phyloP scores from a whole-genome alignment of 106 monocot species.

The Posidonia australis region DNA sequence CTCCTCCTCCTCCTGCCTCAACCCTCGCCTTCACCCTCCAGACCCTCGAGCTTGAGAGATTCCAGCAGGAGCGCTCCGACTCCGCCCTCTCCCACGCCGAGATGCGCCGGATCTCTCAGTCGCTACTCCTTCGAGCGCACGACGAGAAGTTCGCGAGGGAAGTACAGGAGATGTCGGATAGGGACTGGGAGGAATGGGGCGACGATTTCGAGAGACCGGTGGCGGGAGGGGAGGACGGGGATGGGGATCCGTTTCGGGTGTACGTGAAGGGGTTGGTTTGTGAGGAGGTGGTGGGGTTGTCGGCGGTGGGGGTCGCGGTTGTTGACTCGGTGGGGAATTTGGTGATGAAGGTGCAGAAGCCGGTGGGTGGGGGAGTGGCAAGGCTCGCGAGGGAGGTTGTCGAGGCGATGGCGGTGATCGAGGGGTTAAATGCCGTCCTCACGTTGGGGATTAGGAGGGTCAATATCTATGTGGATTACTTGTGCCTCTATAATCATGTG shows the following conservation, averaged over 20 bases:
- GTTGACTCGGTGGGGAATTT: constrained; percentile 41
- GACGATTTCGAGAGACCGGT: constrained; percentile 61
- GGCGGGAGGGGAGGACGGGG: not conserved
- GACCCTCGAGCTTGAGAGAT: constrained; percentile 38
- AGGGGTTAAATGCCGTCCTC: constrained; percentile 47
- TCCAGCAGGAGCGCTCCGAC: constrained; percentile 34
- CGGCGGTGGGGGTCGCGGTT: constrained; percentile 47
- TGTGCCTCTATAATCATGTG: constrained; percentile 52
- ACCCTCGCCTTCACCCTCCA: constrained; percentile 23
- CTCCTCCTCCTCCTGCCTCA: constrained; percentile 1
- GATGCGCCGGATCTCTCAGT: constrained; percentile 19
- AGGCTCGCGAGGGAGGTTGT: constrained; percentile 21
- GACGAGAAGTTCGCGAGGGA: constrained; percentile 61
- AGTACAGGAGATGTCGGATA: constrained; percentile 34
- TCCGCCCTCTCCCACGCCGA: constrained; percentile 21
- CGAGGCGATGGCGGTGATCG: constrained; percentile 55
- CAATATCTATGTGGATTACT: constrained; percentile 42
- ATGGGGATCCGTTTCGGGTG: constrained; percentile 9
- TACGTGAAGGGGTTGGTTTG: constrained; percentile 12
- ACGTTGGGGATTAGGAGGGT: constrained; percentile 41
- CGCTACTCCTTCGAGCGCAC: constrained; percentile 36
- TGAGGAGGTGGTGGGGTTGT: not conserved
- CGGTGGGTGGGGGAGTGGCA: constrained; percentile 1
- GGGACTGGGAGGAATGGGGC: constrained; percentile 58
- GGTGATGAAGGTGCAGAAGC: constrained; percentile 65